Evolutionary conservation across 1,139 yeast species (phyloP).

Genomic region (Geotrichum aggregatum): DNA sequence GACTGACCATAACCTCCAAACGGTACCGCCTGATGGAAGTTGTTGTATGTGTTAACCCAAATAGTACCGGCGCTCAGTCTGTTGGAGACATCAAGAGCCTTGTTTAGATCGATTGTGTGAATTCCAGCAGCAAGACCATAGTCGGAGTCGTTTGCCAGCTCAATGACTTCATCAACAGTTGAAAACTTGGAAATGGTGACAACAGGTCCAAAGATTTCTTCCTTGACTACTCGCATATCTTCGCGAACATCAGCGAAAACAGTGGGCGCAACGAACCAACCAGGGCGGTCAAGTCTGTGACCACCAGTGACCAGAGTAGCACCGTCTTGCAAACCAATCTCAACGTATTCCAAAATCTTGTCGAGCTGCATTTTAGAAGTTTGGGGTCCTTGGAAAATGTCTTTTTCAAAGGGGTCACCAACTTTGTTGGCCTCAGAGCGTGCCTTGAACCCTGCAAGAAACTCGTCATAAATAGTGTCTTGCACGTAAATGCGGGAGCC

Average conservation of each 20-base stretch:
- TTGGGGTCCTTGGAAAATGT: conserved; percentile 66
- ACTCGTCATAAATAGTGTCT: conserved; percentile 66
- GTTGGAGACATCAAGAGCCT: conserved; percentile 59
- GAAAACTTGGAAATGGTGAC: conserved; percentile 68
- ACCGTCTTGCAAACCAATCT: conserved; percentile 63
- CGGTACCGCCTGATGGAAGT: conserved; percentile 66
- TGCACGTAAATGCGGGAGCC: conserved; percentile 80
- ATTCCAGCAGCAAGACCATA: conserved; percentile 87
- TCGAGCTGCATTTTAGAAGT: conserved; percentile 63
- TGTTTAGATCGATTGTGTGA: conserved; percentile 60
- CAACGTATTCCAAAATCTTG: conserved; percentile 58
- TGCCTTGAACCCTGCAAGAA: conserved; percentile 51
- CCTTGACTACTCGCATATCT: conserved; percentile 62
- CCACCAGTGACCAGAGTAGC: conserved; percentile 59
- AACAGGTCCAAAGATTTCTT: conserved; percentile 92
- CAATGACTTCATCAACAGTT: conserved; percentile 67
- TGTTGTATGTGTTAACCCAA: conserved; percentile 80
- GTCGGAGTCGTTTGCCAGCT: conserved; percentile 63
- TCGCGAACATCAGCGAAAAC: conserved; percentile 66
- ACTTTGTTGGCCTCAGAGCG: conserved; percentile 47
- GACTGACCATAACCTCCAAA: conserved; percentile 78
- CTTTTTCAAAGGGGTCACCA: conserved; percentile 40
- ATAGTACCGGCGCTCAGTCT: conserved; percentile 75
- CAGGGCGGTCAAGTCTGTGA: conserved; percentile 47
- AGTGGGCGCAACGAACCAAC: conserved; percentile 76